Evolutionary conservation across 2,329 filamentous ascomycete species (phyloP).

Genomic region (Fusarium torulosum): DNA sequence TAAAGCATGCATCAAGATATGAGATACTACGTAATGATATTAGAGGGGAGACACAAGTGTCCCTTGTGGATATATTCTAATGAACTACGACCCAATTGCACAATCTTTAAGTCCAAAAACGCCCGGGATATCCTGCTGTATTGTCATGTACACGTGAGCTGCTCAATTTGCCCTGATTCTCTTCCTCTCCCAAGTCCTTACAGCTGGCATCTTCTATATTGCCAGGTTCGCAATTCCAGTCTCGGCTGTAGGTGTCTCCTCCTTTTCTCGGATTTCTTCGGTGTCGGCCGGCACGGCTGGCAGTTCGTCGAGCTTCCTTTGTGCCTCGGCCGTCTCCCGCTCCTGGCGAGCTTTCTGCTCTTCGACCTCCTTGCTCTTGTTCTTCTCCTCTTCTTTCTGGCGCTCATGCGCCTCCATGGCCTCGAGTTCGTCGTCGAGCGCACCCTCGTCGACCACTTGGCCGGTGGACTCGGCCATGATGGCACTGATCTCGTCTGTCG

Average conservation of each 20-base stretch:
- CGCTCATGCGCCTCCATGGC: conserved; percentile 74
- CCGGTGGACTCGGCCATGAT: conserved; percentile 76
- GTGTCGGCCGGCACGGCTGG: conserved; percentile 55
- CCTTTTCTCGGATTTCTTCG: conserved; percentile 52
- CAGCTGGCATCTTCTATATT: conserved; percentile 37
- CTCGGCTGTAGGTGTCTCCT: conserved; percentile 53
- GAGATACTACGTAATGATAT: conserved; percentile 33
- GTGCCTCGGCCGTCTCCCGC: conserved; percentile 61
- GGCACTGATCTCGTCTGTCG: conserved; percentile 83
- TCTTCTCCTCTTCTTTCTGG: conserved; percentile 64
- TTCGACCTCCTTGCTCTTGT: conserved; percentile 59
- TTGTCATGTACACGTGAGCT: conserved; percentile 36
- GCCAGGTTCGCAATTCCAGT: conserved; percentile 54
- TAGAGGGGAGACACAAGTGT: conserved; percentile 10
- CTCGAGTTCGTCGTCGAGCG: conserved; percentile 89
- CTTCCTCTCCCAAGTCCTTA: conserved; percentile 48
- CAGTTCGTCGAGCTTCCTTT: conserved; percentile 66
- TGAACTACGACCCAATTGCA: conserved; percentile 26
- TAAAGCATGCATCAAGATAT: conserved; percentile 25
- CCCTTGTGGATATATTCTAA: conserved; percentile 35
- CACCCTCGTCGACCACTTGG: conserved; percentile 76
- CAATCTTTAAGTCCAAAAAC: conserved; percentile 33
- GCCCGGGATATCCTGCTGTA: conserved; percentile 36
- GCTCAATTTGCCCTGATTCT: conserved; percentile 10
- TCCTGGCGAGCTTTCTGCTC: conserved; percentile 58